Percentiles rank a stretch among this genome's conserved stretches.
Evolutionary conservation across 1,284 basidiomycete genomes (phyloP).

Genomic region (Boletellus dicymbophilus): DNA sequence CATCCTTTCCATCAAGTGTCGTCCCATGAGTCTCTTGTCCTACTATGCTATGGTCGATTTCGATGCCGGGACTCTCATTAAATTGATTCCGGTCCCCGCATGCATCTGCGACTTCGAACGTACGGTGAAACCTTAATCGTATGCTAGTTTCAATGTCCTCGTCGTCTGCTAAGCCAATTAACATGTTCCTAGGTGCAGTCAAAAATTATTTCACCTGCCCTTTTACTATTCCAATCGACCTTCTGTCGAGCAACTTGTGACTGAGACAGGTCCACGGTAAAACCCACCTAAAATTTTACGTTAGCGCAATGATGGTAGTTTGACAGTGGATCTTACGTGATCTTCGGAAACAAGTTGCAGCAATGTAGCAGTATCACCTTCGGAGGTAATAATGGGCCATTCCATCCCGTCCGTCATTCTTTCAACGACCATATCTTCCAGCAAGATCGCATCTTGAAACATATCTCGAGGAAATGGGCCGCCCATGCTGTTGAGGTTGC

Average conservation of each 20-base stretch:
- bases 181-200: neutral
- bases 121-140: slow-evolving; percentile 45
- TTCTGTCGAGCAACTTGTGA: slow-evolving; percentile 50
- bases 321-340: slow-evolving; percentile 46
- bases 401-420: slow-evolving; percentile 57
- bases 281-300: slow-evolving; percentile 51
- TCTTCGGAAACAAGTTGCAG: slow-evolving; percentile 71
- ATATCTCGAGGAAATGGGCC: slow-evolving; percentile 63
- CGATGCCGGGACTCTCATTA: slow-evolving; percentile 15
- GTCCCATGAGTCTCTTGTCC: slow-evolving; percentile 43
- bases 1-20: slow-evolving; percentile 42
- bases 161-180: slow-evolving; percentile 56
- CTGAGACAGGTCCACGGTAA: slow-evolving; percentile 65
- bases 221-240: slow-evolving; percentile 84
- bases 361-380: slow-evolving; percentile 75
- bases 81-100: slow-evolving; percentile 16
- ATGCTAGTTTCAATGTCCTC: slow-evolving; percentile 75
- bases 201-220: slow-evolving; percentile 56
- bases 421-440: slow-evolving; percentile 56
- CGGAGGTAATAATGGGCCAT: slow-evolving; percentile 71
- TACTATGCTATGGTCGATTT: slow-evolving; percentile 4
- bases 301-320: neutral
- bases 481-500: slow-evolving; percentile 67
- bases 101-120: slow-evolving; percentile 6
- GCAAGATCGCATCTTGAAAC: slow-evolving; percentile 64